Conservation (phyloP, 768 basidiomycete species). For the Lentinula lateritia region DNA sequence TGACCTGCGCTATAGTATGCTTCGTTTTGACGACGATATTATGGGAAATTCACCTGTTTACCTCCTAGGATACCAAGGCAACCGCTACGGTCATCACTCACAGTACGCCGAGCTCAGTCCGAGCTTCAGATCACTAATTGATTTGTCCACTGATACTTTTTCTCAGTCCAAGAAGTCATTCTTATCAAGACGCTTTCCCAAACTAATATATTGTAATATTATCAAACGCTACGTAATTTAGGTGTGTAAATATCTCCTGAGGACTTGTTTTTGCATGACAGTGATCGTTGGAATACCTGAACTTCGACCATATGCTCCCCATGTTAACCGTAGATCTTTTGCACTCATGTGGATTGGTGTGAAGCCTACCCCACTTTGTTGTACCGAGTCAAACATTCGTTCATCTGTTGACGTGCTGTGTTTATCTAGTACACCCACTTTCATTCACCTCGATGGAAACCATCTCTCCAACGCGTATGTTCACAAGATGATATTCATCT, state of each 20-base stretch:
- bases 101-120: conserved; percentile 27
- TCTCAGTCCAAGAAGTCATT: conserved; percentile 7
- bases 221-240: neutral
- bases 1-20: conserved; percentile 56
- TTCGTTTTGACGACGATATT: neutral
- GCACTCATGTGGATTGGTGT: neutral
- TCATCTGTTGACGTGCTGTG: neutral
- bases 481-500: no score
- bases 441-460: no score
- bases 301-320: neutral
- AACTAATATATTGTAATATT: conserved; percentile 7
- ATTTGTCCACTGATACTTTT: neutral
- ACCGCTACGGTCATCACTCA: conserved; percentile 42
- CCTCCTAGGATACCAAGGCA: conserved; percentile 36
- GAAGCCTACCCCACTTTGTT: no score
- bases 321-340: neutral
- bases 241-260: neutral
- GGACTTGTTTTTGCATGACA: neutral
- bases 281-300: neutral
- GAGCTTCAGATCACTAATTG: neutral
- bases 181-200: conserved; percentile 7
- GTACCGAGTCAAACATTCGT: no score
- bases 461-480: no score
- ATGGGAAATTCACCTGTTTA: conserved; percentile 11
- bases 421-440: no score